A percentile compares a stretch with the other conserved stretches of the same genome.
phyloP scores from a whole-genome alignment of 768 basidiomycete genomes.

The Dacryopinax primogenitus region DNA sequence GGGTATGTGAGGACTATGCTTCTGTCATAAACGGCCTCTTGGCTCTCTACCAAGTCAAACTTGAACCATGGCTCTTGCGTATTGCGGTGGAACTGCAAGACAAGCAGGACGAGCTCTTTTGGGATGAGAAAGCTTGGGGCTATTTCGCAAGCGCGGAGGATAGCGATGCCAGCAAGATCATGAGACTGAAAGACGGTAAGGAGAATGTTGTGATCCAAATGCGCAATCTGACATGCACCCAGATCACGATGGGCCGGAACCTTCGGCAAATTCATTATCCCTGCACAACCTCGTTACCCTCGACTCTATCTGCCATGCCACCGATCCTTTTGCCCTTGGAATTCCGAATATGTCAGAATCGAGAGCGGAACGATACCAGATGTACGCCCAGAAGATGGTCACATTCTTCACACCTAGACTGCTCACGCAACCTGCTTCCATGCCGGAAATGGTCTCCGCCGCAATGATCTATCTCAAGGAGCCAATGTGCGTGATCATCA shows the following conservation, averaged over 20 bases:
- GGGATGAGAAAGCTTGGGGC: slow-evolving; percentile 30
- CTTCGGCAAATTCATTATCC: neutral
- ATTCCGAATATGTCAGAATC: neutral
- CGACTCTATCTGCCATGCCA: neutral
- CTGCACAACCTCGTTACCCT: slow-evolving; percentile 3
- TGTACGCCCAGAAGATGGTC: neutral
- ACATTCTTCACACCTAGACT: neutral
- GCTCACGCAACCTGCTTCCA: slow-evolving; percentile 1
- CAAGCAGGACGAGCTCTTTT: slow-evolving; percentile 32
- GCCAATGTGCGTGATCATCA: neutral
- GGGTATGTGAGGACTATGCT: slow-evolving; percentile 30
- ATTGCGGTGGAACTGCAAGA: slow-evolving; percentile 30
- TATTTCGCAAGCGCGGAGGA: slow-evolving; percentile 32
- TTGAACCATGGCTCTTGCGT: slow-evolving; percentile 24
- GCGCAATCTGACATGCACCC: neutral
- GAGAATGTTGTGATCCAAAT: neutral
- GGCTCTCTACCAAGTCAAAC: slow-evolving; percentile 31
- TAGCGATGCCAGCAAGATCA: slow-evolving; percentile 4
- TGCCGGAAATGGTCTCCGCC: slow-evolving; percentile 4
- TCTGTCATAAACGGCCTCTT: slow-evolving; percentile 27
- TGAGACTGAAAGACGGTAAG: neutral
- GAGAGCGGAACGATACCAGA: neutral
- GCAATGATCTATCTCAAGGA: neutral
- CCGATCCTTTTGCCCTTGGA: neutral
- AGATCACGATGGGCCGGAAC: neutral